Evolutionary conservation across 148 eudicot species (phyloP).

Genomic region (Spergularia bocconei): DNA sequence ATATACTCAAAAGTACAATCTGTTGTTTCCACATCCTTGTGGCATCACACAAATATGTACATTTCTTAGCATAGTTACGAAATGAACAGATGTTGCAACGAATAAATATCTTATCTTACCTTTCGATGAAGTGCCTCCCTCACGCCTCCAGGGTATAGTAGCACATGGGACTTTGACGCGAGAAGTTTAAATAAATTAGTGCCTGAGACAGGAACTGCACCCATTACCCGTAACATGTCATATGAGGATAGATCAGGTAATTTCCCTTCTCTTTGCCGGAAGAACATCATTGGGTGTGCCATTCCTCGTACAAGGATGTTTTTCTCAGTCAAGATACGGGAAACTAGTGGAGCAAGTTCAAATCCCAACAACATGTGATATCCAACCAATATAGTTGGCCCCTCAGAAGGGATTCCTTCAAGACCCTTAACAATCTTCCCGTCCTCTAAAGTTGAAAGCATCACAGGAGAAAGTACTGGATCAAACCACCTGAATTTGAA

Average conservation of each 20-base stretch:
- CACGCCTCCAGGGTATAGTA: constrained; percentile 81
- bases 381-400: constrained; percentile 73
- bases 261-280: constrained; percentile 34
- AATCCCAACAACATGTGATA: constrained; percentile 70
- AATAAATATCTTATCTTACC: constrained; percentile 32
- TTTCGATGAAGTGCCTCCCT: constrained; percentile 82
- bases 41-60: not conserved
- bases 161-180: constrained; percentile 59
- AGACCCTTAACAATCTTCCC: constrained; percentile 67
- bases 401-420: constrained; percentile 65
- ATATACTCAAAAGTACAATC: too few species aligned
- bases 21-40: not conserved
- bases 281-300: constrained; percentile 73
- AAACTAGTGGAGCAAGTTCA: constrained; percentile 49
- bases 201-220: constrained; percentile 74
- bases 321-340: constrained; percentile 40
- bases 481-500: constrained; percentile 42
- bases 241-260: constrained; percentile 35
- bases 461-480: constrained; percentile 51
- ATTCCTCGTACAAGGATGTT: constrained; percentile 55
- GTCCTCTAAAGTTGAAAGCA: constrained; percentile 64
- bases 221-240: constrained; percentile 49
- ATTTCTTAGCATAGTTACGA: too few species aligned
- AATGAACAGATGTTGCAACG: too few species aligned
- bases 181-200: constrained; percentile 50